A percentile compares a stretch with the other conserved stretches of the same genome.
phyloP scores from a whole-genome alignment of 108 stramenopile genomes.

The Heterococcus sp. region DNA sequence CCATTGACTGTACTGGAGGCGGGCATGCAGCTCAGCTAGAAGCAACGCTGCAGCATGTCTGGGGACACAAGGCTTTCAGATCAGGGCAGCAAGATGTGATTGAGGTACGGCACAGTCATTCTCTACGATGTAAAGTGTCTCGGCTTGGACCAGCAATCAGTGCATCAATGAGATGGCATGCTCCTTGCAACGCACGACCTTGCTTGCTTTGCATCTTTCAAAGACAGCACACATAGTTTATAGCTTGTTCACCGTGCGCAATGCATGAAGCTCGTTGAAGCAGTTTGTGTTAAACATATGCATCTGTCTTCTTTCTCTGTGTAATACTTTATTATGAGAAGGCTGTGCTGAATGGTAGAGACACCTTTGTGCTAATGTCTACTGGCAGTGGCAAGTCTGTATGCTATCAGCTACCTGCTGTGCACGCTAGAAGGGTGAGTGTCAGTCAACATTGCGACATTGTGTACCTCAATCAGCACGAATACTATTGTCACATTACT shows the following conservation, averaged over 20 bases:
- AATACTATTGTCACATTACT: no score
- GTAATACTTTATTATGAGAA: not conserved
- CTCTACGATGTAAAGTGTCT: not conserved
- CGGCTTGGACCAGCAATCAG: not conserved
- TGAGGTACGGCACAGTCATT: not conserved
- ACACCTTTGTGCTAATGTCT: constrained; percentile 79
- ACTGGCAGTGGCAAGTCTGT: constrained; percentile 94
- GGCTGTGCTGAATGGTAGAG: constrained; percentile 27
- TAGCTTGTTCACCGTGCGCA: not conserved
- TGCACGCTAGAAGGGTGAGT: constrained; percentile 10
- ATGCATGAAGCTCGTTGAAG: not conserved
- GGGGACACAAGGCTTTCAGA: not conserved
- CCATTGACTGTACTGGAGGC: no score
- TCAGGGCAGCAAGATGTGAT: not conserved
- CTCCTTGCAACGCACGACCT: no score
- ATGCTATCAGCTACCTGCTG: constrained; percentile 79
- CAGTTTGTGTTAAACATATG: no score
- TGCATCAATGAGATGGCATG: no score
- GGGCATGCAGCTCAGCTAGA: no score
- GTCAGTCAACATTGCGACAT: no score
- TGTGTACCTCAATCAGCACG: no score
- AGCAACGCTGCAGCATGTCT: not conserved
- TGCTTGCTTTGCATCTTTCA: not conserved
- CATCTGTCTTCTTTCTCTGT: no score
- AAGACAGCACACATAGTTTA: not conserved